Evolutionary conservation across 2,329 filamentous ascomycete genomes (phyloP), one percentile per base, ranked within the genome.

Genomic region (Dactylellina cionopaga): DNA sequence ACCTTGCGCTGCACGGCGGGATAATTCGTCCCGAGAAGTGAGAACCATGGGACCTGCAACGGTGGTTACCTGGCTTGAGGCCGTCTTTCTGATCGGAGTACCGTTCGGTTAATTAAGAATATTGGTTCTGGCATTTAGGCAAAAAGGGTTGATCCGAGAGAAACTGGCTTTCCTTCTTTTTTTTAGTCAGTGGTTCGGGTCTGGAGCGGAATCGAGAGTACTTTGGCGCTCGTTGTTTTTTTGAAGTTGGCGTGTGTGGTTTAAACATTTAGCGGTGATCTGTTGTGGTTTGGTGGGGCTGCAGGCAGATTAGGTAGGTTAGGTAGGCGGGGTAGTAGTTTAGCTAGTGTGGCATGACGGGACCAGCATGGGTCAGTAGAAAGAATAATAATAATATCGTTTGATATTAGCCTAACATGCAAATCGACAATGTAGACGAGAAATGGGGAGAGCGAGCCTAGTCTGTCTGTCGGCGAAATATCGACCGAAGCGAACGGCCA

Each of bases 61-160:
- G 25, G 27, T 33, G 22, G 19, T 33, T 52, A 68, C 62, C 19
- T 49, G 35, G n/a, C n/a, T n/a, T 52, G 63, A 54, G 39, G 35
- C 54, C 29, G 56, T 2, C n/a, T n/a, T n/a, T n/a, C n/a, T n/a
- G 37, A 43, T 25, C 52, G 29, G 41, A 15, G 35, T 41, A 52
- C 43, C 46, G 43, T n/a, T 46, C 66, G 66, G 66, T 56, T 64
- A 64, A 64, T 71, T 51, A 43, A 58, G 31, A 24, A 24, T 51
- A 9, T 33, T 31, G 29, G 3, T 11, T 11, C 22, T 25, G 5
- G n/a, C 7, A 52, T 71, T 64, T 71, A 71, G 58, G 66, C 58
- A 71, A 71, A 71, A 71, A 71, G 66, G 58, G 58, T 35, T 31
- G 37, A 56, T 43, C 58, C 65, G 65, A 31, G 31, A 29, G 56